Evolutionary conservation across 192 early-diverging fungal species (phyloP).

Genomic region (Podila epigama): DNA sequence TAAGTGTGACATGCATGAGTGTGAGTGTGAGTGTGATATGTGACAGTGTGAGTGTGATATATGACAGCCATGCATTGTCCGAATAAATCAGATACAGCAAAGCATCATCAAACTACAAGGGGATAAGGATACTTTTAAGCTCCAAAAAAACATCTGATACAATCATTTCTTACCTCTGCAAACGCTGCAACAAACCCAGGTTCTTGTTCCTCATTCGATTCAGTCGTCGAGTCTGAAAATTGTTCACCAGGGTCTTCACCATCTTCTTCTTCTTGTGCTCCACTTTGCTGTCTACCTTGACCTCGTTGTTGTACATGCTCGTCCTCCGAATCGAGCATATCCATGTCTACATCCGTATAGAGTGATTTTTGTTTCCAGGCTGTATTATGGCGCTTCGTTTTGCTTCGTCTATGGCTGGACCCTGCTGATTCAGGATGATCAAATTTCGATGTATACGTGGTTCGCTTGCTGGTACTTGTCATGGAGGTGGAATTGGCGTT

Average conservation of each 20-base stretch:
- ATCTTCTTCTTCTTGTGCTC: not conserved
- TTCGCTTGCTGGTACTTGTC: not conserved
- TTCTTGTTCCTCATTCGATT: constrained; percentile 29
- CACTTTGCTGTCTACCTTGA: not conserved
- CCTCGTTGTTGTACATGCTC: not conserved
- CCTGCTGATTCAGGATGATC: too few species aligned
- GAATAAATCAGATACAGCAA: not conserved
- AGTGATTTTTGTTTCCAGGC: constrained; percentile 19
- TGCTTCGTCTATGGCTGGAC: too few species aligned
- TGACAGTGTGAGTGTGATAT: too few species aligned
- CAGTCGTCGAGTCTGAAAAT: constrained; percentile 8
- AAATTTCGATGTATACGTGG: not conserved
- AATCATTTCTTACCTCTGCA: constrained; percentile 29
- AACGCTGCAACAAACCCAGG: constrained; percentile 38
- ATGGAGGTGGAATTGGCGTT: not conserved
- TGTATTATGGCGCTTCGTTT: too few species aligned
- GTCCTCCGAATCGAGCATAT: constrained; percentile 29
- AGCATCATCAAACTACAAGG: not conserved
- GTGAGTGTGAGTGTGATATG: too few species aligned
- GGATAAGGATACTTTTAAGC: not conserved
- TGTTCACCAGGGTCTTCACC: constrained; percentile 16
- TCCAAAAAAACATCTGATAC: not conserved
- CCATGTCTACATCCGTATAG: constrained; percentile 43
- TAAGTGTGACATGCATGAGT: too few species aligned
- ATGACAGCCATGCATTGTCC: too few species aligned